phyloP scores from a whole-genome alignment of 768 basidiomycete genomes.

The Boletus patriciae region DNA sequence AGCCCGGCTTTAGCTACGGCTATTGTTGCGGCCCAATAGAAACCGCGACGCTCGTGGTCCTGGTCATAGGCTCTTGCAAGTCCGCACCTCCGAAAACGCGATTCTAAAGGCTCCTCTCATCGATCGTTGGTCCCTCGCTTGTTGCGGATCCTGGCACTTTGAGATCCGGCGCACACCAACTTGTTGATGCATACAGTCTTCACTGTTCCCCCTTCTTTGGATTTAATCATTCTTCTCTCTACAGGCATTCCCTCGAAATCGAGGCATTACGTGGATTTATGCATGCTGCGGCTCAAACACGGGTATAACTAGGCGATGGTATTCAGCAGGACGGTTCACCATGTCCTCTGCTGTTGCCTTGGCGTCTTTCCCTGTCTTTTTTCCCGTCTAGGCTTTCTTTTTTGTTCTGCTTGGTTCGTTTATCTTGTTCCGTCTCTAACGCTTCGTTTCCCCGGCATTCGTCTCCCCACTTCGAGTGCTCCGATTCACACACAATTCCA shows the following conservation, averaged over 20 bases:
- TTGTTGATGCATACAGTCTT: conserved; percentile 14
- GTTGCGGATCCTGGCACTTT: conserved; percentile 4
- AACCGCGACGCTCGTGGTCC: not conserved
- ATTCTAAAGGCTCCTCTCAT: not conserved
- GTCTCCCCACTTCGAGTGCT: conserved; percentile 1
- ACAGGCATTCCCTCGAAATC: conserved; percentile 31
- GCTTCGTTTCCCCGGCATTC: conserved; percentile 1
- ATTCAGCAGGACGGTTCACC: not conserved
- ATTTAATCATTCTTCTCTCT: conserved; percentile 35
- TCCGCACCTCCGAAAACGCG: conserved; percentile 1
- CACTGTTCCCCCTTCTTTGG: conserved; percentile 20
- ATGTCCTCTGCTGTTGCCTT: not conserved
- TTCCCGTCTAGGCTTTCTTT: conserved; percentile 8
- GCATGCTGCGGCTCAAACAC: conserved; percentile 12
- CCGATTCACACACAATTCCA: not conserved
- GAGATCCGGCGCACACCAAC: conserved; percentile 1
- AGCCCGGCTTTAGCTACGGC: conserved; percentile 55
- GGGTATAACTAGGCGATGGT: conserved; percentile 12
- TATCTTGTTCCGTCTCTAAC: conserved; percentile 10
- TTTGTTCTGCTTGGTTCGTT: conserved; percentile 22
- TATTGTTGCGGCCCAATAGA: conserved; percentile 36
- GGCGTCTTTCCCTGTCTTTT: not conserved
- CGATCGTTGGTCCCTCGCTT: conserved; percentile 1
- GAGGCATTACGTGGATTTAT: conserved; percentile 21
- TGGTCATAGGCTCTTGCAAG: conserved; percentile 2